A percentile compares a stretch with the other conserved stretches of the same genome.
These are phyloP conservation scores for Corylus americana DNA, from an alignment of 306 rosid genomes.

Conservation along the genomic window DNA sequence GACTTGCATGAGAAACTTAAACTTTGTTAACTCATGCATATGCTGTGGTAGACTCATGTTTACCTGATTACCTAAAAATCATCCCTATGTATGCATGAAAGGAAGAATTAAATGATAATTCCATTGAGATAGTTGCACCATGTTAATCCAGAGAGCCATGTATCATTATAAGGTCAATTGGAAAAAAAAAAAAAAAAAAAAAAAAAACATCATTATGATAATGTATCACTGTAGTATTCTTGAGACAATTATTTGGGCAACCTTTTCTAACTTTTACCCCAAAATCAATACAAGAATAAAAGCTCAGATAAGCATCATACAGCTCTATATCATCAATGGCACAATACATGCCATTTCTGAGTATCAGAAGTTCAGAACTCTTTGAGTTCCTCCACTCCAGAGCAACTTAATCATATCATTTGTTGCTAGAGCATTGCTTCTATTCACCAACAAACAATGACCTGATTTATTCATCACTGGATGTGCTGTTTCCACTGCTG, in stretches of 20 bases:
- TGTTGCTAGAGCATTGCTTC: constrained; percentile 4
- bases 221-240: neutral
- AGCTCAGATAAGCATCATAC: neutral
- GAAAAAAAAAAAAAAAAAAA: no score
- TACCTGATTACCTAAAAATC: no score
- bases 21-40: neutral
- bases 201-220: neutral
- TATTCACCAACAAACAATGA: constrained; percentile 4
- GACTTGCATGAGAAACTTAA: neutral
- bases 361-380: constrained; percentile 11
- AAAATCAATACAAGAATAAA: constrained; percentile 16
- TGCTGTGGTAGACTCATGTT: no score
- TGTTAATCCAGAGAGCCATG: neutral
- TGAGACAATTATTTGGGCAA: constrained; percentile 7
- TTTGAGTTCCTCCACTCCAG: constrained; percentile 7
- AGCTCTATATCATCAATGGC: neutral
- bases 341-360: constrained; percentile 14
- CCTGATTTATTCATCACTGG: constrained; percentile 34
- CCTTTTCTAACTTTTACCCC: neutral
- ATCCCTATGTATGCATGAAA: neutral
- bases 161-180: neutral
- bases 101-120: neutral
- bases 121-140: neutral
- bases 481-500: constrained; percentile 43
- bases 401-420: constrained; percentile 7